Base-by-base conservation (phyloP, 768 basidiomycete genomes). In the Pulveroboletus sp. region DNA sequence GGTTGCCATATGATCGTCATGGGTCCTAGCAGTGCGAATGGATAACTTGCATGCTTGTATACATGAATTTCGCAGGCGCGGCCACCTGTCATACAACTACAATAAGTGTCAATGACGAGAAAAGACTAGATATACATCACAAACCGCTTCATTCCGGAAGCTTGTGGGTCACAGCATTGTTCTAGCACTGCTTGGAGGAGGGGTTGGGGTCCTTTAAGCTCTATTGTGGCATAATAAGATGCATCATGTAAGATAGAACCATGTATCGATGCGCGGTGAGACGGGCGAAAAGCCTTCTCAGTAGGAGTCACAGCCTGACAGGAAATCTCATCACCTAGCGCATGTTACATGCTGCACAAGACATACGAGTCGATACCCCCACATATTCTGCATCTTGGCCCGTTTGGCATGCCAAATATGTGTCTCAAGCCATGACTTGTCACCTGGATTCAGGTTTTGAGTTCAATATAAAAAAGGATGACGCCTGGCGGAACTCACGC, bases 341-440 rank as follows among this genome's bases (percentile, higher is more conserved):
- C 24, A 11, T 24, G 3, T 24, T 0, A 11, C 15, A 8, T 3
- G 8, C 8, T 1, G 32, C 11, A 41, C 11, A 9, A 40, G 26
- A 54, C 61, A n/a, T 45, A 91, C 93, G 47, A 99, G 73, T 57
- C 91, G 78, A 65, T 91, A 92, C 0, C 91, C 92, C 93, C 93
- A 98, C 67, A 89, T 76, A 55, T 83, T 84, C 57, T 84, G 78
- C 95, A 98, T 97, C 54, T 86, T 82, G 84, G 95, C 95, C 6
- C 96, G 81, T 69, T 97, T 98, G 1, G 93, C 89, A 60, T 97
- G 95, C 92, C 93, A 98, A 17, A 98, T 69, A 65, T 99, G 96
- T 6, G 93, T 95, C 64, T 95, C 92, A 0, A 99, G 80, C 95
- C 95, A 98, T 11, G 77, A 72, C 66, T 97, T 97, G 56, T 89